A percentile compares a stretch with the other conserved stretches of the same genome.
Conservation (phyloP, 2,329 filamentous ascomycete species). For the Colletotrichum destructivum region DNA sequence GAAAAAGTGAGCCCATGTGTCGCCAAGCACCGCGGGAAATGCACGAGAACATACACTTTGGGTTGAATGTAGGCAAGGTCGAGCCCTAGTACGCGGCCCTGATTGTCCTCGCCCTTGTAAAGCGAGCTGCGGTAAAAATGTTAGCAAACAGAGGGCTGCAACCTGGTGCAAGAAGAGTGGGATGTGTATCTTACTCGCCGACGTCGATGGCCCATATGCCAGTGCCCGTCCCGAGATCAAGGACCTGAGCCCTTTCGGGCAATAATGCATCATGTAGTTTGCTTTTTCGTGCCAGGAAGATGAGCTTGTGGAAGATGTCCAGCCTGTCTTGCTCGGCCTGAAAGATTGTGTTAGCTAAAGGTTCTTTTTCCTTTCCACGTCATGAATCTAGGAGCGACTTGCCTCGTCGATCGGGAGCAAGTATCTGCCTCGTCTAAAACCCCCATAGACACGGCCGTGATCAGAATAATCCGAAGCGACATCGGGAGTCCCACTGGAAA, state of each 20-base stretch:
- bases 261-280: constrained; percentile 44
- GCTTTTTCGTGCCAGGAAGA: constrained; percentile 73
- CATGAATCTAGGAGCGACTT: constrained; percentile 47
- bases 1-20: constrained; percentile 30
- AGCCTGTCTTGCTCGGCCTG: constrained; percentile 82
- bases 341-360: constrained; percentile 26
- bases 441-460: constrained; percentile 80
- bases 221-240: constrained; percentile 86
- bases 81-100: constrained; percentile 54
- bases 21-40: not conserved
- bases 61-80: constrained; percentile 60
- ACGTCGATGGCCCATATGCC: constrained; percentile 94
- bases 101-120: constrained; percentile 33
- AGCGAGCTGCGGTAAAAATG: constrained; percentile 11
- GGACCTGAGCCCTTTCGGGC: constrained; percentile 56
- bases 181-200: constrained; percentile 73
- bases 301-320: constrained; percentile 87
- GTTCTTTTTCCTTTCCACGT: not conserved
- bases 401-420: constrained; percentile 85
- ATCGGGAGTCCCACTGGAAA: constrained; percentile 27
- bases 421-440: constrained; percentile 78
- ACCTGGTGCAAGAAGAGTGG: not conserved
- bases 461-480: constrained; percentile 62
- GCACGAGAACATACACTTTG: constrained; percentile 56
- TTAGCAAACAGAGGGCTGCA: constrained; percentile 56